A percentile compares a stretch with the other conserved stretches of the same genome.
phyloP scores from a whole-genome alignment of 768 basidiomycete genomes.

The Tephrocybe sp. region DNA sequence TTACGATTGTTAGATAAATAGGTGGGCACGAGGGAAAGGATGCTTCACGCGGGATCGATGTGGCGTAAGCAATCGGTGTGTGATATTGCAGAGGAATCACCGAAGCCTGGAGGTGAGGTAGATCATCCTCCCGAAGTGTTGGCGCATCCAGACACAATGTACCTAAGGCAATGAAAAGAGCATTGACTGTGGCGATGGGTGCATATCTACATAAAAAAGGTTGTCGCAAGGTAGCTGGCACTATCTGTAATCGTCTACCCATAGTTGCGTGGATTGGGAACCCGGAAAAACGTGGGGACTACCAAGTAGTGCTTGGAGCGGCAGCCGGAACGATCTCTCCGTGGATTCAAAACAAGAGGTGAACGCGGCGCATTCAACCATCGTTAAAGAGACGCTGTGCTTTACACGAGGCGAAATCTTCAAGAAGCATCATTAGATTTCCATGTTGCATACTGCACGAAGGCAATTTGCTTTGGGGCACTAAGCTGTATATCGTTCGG shows the following conservation, averaged over 20 bases:
- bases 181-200: slow-evolving; percentile 10
- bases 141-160: slow-evolving; percentile 19
- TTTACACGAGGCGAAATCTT: neutral
- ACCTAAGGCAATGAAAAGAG: neutral
- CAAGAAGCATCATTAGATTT: no score
- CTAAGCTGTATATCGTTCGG: no score
- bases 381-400: neutral
- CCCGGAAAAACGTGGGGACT: slow-evolving; percentile 10
- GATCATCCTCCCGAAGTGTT: slow-evolving; percentile 33
- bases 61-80: slow-evolving; percentile 29
- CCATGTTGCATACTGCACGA: no score
- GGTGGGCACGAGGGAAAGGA: slow-evolving; percentile 15
- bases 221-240: no score
- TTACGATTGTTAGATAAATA: slow-evolving; percentile 15
- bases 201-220: neutral
- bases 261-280: neutral
- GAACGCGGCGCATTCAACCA: neutral
- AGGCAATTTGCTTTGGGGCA: no score
- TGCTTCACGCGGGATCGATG: slow-evolving; percentile 21
- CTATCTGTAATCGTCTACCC: no score
- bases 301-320: neutral
- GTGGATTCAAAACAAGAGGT: neutral
- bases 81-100: slow-evolving; percentile 37
- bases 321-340: neutral
- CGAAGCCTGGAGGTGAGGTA: slow-evolving; percentile 26